Percentiles rank a stretch among this genome's conserved stretches.
Conservation (phyloP, 179 eudicot species). For the Silene coronaria region DNA sequence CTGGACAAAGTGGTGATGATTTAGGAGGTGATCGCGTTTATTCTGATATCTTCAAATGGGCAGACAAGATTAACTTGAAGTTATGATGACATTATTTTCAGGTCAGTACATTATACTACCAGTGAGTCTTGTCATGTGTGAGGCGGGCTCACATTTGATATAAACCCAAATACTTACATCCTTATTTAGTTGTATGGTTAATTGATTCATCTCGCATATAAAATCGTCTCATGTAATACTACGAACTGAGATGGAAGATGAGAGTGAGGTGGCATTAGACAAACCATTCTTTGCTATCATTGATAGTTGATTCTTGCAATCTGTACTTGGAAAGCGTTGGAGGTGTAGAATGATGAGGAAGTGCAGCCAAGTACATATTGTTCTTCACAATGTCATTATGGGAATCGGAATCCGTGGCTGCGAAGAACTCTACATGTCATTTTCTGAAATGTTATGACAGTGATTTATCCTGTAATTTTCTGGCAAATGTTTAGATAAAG, state of each 20-base stretch:
- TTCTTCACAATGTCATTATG: not conserved
- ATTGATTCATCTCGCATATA: not conserved
- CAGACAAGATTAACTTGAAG: conserved; percentile 60
- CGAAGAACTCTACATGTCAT: not conserved
- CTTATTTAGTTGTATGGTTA: not conserved
- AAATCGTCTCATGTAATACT: too few relatives aligned
- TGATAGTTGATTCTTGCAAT: conserved; percentile 12
- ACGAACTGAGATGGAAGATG: conserved; percentile 6
- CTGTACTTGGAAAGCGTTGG: not conserved
- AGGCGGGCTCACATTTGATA: too few relatives aligned
- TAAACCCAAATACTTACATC: not conserved
- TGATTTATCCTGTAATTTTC: conserved; percentile 1
- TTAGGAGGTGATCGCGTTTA: conserved; percentile 74
- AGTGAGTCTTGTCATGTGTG: too few relatives aligned
- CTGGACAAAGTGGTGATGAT: conserved; percentile 67
- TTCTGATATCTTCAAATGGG: conserved; percentile 75
- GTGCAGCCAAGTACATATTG: not conserved
- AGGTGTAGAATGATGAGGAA: not conserved
- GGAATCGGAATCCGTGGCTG: not conserved
- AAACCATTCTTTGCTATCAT: conserved; percentile 1
- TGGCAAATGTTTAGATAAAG: not conserved
- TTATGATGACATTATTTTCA: conserved; percentile 24
- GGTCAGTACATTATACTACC: not conserved
- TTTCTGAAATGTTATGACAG: not conserved
- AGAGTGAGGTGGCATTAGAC: conserved; percentile 1